Conservation (phyloP, 768 basidiomycete genomes). For the Zangia roseola region DNA sequence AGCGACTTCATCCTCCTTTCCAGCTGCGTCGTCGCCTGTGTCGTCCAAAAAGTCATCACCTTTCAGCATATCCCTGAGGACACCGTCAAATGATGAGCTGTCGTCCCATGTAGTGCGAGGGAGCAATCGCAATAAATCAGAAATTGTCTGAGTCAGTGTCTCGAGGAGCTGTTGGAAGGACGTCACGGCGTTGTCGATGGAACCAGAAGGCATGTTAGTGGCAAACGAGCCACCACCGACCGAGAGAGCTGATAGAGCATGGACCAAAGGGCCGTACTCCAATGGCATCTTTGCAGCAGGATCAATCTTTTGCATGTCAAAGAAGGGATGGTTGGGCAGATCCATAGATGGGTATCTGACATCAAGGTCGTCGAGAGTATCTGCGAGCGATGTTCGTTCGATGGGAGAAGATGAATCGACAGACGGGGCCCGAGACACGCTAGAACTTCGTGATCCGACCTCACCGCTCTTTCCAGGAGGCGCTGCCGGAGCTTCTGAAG, state of each 20-base stretch:
- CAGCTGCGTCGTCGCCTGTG: constrained; percentile 57
- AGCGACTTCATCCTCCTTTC: constrained; percentile 81
- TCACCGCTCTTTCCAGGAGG: constrained; percentile 33
- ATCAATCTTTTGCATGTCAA: constrained; percentile 67
- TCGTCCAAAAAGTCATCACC: constrained; percentile 86
- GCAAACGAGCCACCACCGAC: constrained; percentile 84
- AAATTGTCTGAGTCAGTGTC: constrained; percentile 87
- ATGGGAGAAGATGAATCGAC: constrained; percentile 46
- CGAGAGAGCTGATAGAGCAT: constrained; percentile 82
- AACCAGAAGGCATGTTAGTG: constrained; percentile 73
- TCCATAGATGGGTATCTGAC: constrained; percentile 61
- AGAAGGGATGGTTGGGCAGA: constrained; percentile 69
- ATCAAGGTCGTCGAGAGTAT: constrained; percentile 68
- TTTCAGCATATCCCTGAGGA: constrained; percentile 83
- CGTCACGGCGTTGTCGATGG: constrained; percentile 88
- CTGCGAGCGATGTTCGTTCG: constrained; percentile 53
- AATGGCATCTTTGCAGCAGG: constrained; percentile 78
- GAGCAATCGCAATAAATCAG: constrained; percentile 78
- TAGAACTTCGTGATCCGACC: constrained; percentile 47
- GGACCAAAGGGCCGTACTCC: constrained; percentile 82
- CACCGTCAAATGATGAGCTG: constrained; percentile 84
- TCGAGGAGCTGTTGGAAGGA: constrained; percentile 88
- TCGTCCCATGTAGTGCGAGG: constrained; percentile 91
- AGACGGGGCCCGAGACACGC: constrained; percentile 61
- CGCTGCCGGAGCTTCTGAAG: constrained; percentile 46